A percentile compares a stretch with the other conserved stretches of the same genome.
Evolutionary conservation across 306 rosid species (phyloP).

Genomic region (Lathyrus oleraceus): DNA sequence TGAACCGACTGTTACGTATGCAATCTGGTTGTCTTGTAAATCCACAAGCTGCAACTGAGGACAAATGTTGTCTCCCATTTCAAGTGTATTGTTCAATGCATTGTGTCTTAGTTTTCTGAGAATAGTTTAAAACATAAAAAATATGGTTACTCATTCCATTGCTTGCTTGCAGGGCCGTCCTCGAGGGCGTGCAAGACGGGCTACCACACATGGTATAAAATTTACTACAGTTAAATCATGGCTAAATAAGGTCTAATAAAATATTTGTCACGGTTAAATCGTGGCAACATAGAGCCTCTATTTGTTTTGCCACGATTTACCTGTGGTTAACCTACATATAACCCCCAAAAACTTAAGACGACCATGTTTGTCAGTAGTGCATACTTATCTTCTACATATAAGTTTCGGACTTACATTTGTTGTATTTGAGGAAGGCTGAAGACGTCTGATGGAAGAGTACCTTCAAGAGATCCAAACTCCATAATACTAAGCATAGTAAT

Average conservation of each 20-base stretch:
- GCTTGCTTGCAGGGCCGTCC: background rate
- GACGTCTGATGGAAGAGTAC: slow-evolving; percentile 65
- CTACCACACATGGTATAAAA: too few relatives aligned
- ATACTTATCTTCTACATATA: slow-evolving; percentile 8
- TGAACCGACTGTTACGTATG: slow-evolving; percentile 48
- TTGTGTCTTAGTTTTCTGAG: slow-evolving; percentile 77
- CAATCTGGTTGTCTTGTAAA: slow-evolving; percentile 71
- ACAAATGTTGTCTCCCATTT: slow-evolving; percentile 69
- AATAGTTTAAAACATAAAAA: slow-evolving; percentile 11
- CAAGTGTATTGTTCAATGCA: slow-evolving; percentile 57
- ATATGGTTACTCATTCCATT: slow-evolving; percentile 10
- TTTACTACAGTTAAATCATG: too few relatives aligned
- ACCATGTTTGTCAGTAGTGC: background rate
- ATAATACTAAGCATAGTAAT: slow-evolving; percentile 46
- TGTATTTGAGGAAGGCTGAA: slow-evolving; percentile 74
- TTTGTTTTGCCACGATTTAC: too few relatives aligned
- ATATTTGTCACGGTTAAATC: too few relatives aligned
- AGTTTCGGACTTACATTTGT: slow-evolving; percentile 74
- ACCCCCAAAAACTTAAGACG: too few relatives aligned
- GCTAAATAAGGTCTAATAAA: too few relatives aligned
- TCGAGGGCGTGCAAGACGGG: too few relatives aligned
- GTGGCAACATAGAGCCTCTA: too few relatives aligned
- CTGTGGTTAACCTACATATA: too few relatives aligned
- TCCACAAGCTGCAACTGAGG: slow-evolving; percentile 74
- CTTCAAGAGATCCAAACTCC: slow-evolving; percentile 79